These are phyloP conservation scores for Solanum dulcamara DNA, from an alignment of 257 asterid genomes.

Conservation along the genomic window DNA sequence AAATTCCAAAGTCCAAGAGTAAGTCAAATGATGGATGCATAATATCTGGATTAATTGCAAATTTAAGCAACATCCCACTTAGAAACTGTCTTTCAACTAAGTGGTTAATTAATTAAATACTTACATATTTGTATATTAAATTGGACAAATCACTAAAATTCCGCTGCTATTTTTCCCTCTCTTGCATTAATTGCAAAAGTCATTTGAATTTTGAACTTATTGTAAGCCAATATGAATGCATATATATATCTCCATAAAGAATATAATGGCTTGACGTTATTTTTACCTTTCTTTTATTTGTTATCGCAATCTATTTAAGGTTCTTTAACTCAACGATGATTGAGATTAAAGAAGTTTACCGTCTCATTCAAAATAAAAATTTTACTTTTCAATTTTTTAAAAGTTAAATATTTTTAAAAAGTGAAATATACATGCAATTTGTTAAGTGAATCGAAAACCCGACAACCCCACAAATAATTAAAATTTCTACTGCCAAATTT, in stretches of 20 bases:
- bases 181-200: background rate
- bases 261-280: fast-evolving
- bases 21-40: background rate
- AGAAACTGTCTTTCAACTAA: background rate
- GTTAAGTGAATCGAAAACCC: background rate
- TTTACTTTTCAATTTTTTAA: background rate
- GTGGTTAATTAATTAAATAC: slow-evolving; percentile 5
- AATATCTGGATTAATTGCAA: background rate
- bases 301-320: background rate
- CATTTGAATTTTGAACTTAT: background rate
- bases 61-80: slow-evolving; percentile 6
- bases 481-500: background rate
- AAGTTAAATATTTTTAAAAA: too few species aligned
- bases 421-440: background rate
- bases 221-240: background rate
- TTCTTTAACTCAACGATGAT: too few species aligned
- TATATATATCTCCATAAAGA: background rate
- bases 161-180: background rate
- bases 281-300: background rate
- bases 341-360: too few species aligned
- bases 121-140: background rate
- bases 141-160: background rate
- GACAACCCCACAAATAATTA: background rate
- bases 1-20: background rate
- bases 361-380: background rate